Percentiles rank a stretch among this genome's conserved stretches.
phyloP scores from a whole-genome alignment of 768 basidiomycete genomes.

The Crepidotus variabilis region DNA sequence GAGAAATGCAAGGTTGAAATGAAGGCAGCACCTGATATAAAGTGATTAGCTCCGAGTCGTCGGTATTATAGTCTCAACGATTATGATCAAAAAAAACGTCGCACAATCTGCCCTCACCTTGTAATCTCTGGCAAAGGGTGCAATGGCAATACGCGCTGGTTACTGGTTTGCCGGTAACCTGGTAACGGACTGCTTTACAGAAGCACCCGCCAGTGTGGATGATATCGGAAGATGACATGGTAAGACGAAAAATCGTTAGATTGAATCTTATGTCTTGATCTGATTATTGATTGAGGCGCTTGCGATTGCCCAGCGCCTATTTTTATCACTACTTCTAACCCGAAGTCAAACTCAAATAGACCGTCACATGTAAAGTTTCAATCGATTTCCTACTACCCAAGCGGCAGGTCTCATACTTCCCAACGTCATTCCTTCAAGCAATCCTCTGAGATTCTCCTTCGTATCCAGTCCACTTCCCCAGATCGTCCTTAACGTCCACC shows the following conservation, averaged over 20 bases:
- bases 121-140: slow-evolving; percentile 61
- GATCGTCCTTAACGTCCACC: slow-evolving; percentile 49
- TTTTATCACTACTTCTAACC: no score
- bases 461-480: slow-evolving; percentile 70
- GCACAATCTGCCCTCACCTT: slow-evolving; percentile 24
- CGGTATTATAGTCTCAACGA: no score
- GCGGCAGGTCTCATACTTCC: no score
- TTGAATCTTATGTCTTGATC: no score
- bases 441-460: slow-evolving; percentile 37
- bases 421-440: no score
- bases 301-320: no score
- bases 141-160: slow-evolving; percentile 69
- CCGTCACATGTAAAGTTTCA: no score
- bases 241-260: not conserved
- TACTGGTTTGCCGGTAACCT: slow-evolving; percentile 42
- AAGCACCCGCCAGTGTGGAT: slow-evolving; percentile 52
- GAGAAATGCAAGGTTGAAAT: slow-evolving; percentile 60
- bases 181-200: slow-evolving; percentile 50
- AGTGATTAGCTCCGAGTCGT: no score
- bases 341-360: no score
- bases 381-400: no score
- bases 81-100: not conserved
- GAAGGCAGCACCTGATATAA: slow-evolving; percentile 50
- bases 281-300: no score
- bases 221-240: slow-evolving; percentile 1